Conservation (phyloP, 179 eudicot species). For the Sideroxylon spinosum region DNA sequence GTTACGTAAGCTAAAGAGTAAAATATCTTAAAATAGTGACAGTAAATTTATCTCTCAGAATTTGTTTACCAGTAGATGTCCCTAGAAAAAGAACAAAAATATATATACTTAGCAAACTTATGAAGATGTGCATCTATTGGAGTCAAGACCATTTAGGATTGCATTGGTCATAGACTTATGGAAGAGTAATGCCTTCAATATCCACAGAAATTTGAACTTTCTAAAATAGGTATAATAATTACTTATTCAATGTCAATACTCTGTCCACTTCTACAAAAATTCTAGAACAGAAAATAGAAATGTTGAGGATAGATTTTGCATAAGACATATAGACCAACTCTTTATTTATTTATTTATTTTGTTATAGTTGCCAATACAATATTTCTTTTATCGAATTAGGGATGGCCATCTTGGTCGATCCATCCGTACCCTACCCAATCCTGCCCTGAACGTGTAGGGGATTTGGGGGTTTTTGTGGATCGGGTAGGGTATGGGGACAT, state of each 20-base stretch:
- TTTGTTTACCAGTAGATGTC: too few relatives aligned
- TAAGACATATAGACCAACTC: background rate
- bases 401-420: too few relatives aligned
- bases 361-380: slow-evolving; percentile 80
- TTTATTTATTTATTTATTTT: slow-evolving; percentile 53
- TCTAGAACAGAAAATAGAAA: background rate
- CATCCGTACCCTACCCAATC: too few relatives aligned
- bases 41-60: too few relatives aligned
- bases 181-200: too few relatives aligned
- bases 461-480: too few relatives aligned
- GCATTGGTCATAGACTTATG: background rate
- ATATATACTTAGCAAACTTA: background rate
- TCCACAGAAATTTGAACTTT: background rate
- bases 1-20: too few relatives aligned
- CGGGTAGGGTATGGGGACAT: too few relatives aligned
- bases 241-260: background rate
- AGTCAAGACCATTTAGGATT: background rate
- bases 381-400: slow-evolving; percentile 89
- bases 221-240: background rate
- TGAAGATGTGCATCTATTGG: background rate
- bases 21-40: too few relatives aligned
- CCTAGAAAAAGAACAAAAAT: background rate
- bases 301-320: background rate
- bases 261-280: background rate
- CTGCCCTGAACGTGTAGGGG: too few relatives aligned